Base-by-base conservation (phyloP, 2,329 filamentous ascomycete genomes). In the Diaporthe ampelina region DNA sequence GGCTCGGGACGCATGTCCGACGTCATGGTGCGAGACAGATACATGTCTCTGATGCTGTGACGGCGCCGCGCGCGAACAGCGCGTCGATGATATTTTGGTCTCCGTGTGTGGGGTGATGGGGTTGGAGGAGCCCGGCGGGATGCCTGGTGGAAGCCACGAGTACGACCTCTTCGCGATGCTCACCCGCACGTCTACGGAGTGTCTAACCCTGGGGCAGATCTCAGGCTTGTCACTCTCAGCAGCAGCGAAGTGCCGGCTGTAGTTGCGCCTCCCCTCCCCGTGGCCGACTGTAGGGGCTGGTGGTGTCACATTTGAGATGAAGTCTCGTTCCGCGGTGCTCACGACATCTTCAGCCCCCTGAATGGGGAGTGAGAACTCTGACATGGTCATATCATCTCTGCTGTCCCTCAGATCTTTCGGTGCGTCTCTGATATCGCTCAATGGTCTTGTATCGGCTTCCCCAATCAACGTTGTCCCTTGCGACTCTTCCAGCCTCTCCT, bases 101-200 rank as follows among this genome's bases (percentile, higher is more conserved):
- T 68, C 63, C 3, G 48, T 68, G 48, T 54, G 63, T 26, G 63
- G 63, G 1, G 45, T 68, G 48, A 68, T 68, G 10, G 15, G 13
- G n/a, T 26, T 68, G 3, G 63, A 37, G 8, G 63, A 35, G 6
- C 15, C 10, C 10, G 45, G 63, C 10, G 63, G 63, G 29, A 52
- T 52, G n/a, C n/a, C 63, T 15, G 45, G 29, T n/a, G 63, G 63
- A 9, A 68, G 63, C 63, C 63, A 68, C 45, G 63, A 68, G 63
- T 68, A 68, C 13, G 63, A 40, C 32, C 32, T 54, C 29, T 29
- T 52, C 32, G 63, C 48, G 63, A 68, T 21, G 63, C 63, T 68
- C 48, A 68, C 63, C 15, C 63, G 63, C n/a, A 68, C 63, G 9
- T 67, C 63, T 48, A 67, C 45, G 2, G 63, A 68, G 48, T 68